A percentile compares a stretch with the other conserved stretches of the same genome.
Evolutionary conservation across 169 alveolate species (phyloP).

Genomic region (Plasmodium inui): DNA sequence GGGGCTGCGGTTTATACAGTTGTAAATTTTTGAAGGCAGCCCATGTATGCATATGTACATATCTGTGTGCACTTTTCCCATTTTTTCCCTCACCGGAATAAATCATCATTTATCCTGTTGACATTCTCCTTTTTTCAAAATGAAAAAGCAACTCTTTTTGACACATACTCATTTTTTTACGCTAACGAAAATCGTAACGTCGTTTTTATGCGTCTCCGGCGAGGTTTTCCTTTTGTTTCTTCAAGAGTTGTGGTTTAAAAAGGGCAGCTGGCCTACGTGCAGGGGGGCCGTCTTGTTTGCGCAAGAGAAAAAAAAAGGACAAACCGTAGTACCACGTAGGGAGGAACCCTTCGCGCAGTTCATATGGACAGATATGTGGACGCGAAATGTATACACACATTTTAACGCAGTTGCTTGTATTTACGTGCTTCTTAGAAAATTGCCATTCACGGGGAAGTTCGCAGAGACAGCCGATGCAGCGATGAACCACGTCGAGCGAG

Average conservation of each 20-base stretch:
- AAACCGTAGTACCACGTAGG: not conserved
- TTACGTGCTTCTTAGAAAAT: not conserved
- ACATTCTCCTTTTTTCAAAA: not conserved
- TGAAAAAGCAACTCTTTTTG: not conserved
- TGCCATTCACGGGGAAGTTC: not conserved
- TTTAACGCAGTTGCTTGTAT: not conserved
- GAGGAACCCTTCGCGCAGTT: not conserved
- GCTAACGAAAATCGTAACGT: not conserved
- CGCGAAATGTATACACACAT: not conserved
- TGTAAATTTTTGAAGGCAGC: not conserved
- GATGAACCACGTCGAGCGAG: not conserved
- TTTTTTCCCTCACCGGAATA: not conserved
- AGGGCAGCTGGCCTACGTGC: not conserved
- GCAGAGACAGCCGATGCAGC: not conserved
- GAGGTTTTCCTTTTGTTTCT: not conserved
- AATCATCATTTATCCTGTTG: not conserved
- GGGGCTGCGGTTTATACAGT: not conserved
- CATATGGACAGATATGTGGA: not conserved
- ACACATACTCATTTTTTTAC: not conserved
- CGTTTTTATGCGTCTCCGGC: not conserved
- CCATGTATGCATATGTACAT: not conserved
- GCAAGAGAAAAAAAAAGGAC: not conserved
- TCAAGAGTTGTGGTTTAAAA: not conserved
- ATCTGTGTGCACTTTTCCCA: not conserved
- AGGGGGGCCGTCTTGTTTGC: not conserved